A percentile compares a stretch with the other conserved stretches of the same genome.
phyloP scores from a whole-genome alignment of 192 early-diverging fungal species.

The Umbelopsis vinacea region DNA sequence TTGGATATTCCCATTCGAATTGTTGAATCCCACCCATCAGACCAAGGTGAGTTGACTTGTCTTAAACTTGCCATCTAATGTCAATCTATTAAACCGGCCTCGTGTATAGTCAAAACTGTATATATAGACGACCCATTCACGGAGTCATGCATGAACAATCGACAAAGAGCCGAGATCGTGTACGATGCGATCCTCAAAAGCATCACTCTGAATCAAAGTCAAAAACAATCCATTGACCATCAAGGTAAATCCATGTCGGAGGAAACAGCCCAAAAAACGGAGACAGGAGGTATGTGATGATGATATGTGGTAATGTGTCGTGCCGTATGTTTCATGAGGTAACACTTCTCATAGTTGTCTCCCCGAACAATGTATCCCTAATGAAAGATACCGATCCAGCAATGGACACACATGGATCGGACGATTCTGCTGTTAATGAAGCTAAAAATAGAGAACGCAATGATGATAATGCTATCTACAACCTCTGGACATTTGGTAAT shows the following conservation, averaged over 20 bases:
- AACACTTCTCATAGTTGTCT: not conserved
- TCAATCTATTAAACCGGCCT: not conserved
- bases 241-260: not conserved
- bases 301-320: not conserved
- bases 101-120: not conserved
- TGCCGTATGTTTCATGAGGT: not conserved
- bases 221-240: not conserved
- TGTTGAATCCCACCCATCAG: no score
- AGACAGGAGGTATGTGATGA: not conserved
- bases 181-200: not conserved
- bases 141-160: not conserved
- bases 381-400: not conserved
- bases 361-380: not conserved
- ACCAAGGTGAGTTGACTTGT: not conserved
- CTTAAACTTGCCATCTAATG: not conserved
- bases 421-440: not conserved
- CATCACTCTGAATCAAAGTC: not conserved
- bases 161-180: conserved; percentile 6
- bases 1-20: not conserved
- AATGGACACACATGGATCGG: not conserved
- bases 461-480: conserved; percentile 3
- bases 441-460: not conserved
- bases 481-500: conserved; percentile 38
- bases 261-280: not conserved
- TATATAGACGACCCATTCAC: conserved; percentile 8